A percentile compares a stretch with the other conserved stretches of the same genome.
These are phyloP conservation scores for Stenogyne calaminthoides DNA, from an alignment of 305 asterid species.

Conservation along the genomic window DNA sequence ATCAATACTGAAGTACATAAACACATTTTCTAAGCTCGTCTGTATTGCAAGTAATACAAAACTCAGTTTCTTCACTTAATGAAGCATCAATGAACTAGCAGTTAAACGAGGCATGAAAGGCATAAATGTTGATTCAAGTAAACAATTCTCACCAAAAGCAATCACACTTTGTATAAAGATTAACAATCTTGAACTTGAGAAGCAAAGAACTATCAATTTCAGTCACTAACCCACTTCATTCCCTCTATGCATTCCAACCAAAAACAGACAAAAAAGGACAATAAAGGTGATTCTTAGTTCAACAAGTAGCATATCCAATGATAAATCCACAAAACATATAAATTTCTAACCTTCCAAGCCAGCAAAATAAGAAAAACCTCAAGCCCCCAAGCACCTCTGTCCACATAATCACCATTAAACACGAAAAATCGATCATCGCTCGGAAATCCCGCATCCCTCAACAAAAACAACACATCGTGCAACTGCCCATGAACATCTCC, in stretches of 20 bases:
- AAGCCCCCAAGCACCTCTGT: slow-evolving; percentile 98
- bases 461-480: slow-evolving; percentile 76
- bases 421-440: slow-evolving; percentile 72
- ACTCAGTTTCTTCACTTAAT: slow-evolving; percentile 3
- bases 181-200: no score
- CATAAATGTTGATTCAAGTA: slow-evolving; percentile 27
- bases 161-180: no score
- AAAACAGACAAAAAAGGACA: neutral
- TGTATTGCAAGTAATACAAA: slow-evolving; percentile 3
- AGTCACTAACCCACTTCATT: slow-evolving; percentile 4
- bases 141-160: slow-evolving; percentile 19
- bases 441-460: slow-evolving; percentile 77
- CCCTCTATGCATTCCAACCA: neutral
- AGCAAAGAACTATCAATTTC: slow-evolving; percentile 10
- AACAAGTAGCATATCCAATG: slow-evolving; percentile 15
- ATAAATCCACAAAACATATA: neutral
- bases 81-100: slow-evolving; percentile 11
- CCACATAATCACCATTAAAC: slow-evolving; percentile 95
- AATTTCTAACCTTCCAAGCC: slow-evolving; percentile 90
- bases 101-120: neutral
- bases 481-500: slow-evolving; percentile 97
- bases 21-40: neutral
- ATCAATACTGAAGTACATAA: neutral
- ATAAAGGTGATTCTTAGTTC: neutral
- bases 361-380: slow-evolving; percentile 75